Evolutionary conservation across 306 rosid species (phyloP).

Genomic region (Boehmeria nivea): DNA sequence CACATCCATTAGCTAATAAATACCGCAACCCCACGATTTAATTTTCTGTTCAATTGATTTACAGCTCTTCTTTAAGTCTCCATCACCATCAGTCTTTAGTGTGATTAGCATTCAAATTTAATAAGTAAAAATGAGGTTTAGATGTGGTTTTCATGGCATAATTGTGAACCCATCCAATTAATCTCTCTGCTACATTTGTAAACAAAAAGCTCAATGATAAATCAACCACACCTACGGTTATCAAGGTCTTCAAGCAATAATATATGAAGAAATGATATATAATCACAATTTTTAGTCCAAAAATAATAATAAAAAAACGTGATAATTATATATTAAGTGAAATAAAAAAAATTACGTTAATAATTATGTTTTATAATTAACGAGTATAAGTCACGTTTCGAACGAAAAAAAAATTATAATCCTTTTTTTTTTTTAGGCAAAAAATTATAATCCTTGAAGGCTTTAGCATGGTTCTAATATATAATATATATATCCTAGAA

Average conservation of each 20-base stretch:
- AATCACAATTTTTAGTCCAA: no score
- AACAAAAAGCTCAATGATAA: conserved; percentile 2
- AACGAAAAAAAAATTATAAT: no score
- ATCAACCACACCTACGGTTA: conserved; percentile 5
- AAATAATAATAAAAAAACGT: no score
- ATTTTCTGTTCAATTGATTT: not conserved
- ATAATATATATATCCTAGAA: not conserved
- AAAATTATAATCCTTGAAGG: no score
- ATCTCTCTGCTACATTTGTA: no score
- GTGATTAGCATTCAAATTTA: not conserved
- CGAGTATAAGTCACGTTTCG: no score
- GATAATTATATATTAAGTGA: no score
- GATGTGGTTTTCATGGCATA: conserved; percentile 1
- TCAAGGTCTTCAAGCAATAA: conserved; percentile 11
- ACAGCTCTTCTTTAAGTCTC: not conserved
- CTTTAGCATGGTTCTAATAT: no score
- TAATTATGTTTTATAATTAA: no score
- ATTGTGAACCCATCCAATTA: conserved; percentile 10
- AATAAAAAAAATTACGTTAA: no score
- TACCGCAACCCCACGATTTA: not conserved
- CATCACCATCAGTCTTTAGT: not conserved
- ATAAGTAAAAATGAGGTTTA: no score
- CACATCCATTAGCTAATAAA: not conserved
- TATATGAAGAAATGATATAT: no score
- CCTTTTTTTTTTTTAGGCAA: not conserved